Conservation (phyloP, 495 filamentous ascomycete genomes). For the Pseudevernia furfuracea region DNA sequence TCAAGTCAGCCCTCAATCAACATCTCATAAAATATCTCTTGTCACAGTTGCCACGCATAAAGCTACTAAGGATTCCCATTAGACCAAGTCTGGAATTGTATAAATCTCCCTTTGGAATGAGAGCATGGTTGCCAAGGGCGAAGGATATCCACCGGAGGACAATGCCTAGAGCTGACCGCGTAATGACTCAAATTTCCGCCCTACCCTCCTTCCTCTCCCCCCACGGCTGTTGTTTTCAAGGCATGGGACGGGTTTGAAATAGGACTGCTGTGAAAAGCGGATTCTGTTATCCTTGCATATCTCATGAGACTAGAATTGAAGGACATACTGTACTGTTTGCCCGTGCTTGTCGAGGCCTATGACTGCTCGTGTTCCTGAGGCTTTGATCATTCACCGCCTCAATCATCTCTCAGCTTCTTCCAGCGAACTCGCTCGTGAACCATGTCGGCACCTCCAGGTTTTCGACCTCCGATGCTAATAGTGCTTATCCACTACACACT, state of each 20-base stretch:
- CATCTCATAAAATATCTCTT: background rate
- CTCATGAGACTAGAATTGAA: conserved; percentile 9
- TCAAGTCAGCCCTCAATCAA: background rate
- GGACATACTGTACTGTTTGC: conserved; percentile 14
- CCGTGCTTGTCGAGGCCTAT: background rate
- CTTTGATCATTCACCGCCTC: background rate
- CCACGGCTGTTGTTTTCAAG: background rate
- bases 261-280: background rate
- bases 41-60: background rate
- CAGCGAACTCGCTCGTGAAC: background rate
- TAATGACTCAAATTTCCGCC: background rate
- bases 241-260: background rate
- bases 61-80: background rate
- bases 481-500: background rate
- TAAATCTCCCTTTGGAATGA: background rate
- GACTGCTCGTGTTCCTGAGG: background rate
- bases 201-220: background rate
- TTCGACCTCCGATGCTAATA: background rate
- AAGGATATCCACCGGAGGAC: background rate
- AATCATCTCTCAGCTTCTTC: background rate
- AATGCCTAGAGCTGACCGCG: background rate
- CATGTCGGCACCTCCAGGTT: background rate
- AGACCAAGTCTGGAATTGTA: background rate
- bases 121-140: background rate
- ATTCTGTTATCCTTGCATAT: conserved; percentile 10